Evolutionary conservation across 2,329 filamentous ascomycete genomes (phyloP).

Genomic region (Emergomyces pasteurianus): DNA sequence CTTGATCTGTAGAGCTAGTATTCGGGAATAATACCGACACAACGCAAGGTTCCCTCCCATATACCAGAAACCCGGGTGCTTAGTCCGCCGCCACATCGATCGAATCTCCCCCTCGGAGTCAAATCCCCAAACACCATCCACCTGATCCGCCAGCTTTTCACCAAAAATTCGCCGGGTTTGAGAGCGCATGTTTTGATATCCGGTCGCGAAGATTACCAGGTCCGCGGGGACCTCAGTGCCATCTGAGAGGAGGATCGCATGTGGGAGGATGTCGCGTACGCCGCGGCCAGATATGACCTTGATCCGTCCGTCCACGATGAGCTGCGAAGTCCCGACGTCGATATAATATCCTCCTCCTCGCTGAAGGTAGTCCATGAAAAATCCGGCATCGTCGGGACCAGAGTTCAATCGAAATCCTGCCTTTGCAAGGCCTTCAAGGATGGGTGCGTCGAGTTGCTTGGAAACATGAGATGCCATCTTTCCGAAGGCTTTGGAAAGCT

Average conservation of each 20-base stretch:
- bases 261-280: background rate
- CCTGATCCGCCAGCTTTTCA: constrained; percentile 47
- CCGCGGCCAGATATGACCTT: constrained; percentile 43
- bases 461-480: constrained; percentile 35
- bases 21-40: constrained; percentile 48
- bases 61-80: constrained; percentile 55
- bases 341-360: constrained; percentile 48
- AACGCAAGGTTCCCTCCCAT: constrained; percentile 54
- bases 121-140: constrained; percentile 51
- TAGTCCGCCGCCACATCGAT: constrained; percentile 45
- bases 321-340: constrained; percentile 42
- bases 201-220: background rate
- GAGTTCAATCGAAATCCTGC: constrained; percentile 36
- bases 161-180: background rate
- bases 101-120: constrained; percentile 44
- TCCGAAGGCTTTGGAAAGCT: background rate
- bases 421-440: constrained; percentile 34
- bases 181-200: background rate
- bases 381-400: constrained; percentile 17
- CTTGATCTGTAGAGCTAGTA: constrained; percentile 40
- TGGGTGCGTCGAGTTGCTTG: constrained; percentile 20
- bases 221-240: constrained; percentile 42
- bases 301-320: constrained; percentile 48
- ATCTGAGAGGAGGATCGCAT: background rate
- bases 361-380: constrained; percentile 34